These are phyloP conservation scores for Mycena indigotica DNA, from an alignment of 768 basidiomycete species.

Conservation along the genomic window DNA sequence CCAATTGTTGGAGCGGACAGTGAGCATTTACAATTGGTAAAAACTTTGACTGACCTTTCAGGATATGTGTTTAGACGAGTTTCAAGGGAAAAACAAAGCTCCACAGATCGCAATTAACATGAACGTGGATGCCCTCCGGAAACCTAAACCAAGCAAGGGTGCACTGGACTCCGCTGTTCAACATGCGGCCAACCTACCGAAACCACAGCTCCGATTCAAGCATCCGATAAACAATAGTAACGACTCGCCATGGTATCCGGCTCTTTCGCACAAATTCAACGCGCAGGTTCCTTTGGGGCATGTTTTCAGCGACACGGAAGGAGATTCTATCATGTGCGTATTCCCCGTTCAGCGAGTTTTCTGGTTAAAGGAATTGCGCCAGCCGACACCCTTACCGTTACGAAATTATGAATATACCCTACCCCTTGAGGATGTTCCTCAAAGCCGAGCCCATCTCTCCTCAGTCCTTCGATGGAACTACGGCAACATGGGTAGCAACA, in stretches of 20 bases:
- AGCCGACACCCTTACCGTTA: conserved; percentile 79
- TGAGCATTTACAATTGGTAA: conserved; percentile 35
- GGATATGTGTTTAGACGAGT: conserved; percentile 85
- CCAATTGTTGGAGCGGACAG: conserved; percentile 79
- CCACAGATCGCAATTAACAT: conserved; percentile 62
- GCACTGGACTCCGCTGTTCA: conserved; percentile 63
- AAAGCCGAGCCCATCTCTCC: conserved; percentile 53
- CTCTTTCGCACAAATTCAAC: conserved; percentile 76
- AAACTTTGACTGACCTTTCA: conserved; percentile 32
- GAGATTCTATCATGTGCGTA: conserved; percentile 36
- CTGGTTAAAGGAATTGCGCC: conserved; percentile 28
- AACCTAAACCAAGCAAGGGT: conserved; percentile 38
- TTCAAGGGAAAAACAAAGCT: conserved; percentile 67
- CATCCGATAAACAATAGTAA: conserved; percentile 59
- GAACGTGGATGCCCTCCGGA: conserved; percentile 39
- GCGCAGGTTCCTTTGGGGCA: conserved; percentile 83
- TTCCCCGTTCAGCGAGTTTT: background rate
- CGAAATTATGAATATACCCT: conserved; percentile 75
- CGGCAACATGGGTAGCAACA: conserved; percentile 73
- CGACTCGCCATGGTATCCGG: conserved; percentile 63
- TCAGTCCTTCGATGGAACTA: conserved; percentile 61
- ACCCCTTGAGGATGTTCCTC: conserved; percentile 70
- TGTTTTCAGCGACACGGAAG: conserved; percentile 38
- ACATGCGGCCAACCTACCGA: conserved; percentile 73
- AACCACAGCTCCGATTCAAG: conserved; percentile 82